These are phyloP conservation scores for Sporothrix luriei DNA, from an alignment of 2,329 filamentous ascomycete genomes.

Conservation along the genomic window DNA sequence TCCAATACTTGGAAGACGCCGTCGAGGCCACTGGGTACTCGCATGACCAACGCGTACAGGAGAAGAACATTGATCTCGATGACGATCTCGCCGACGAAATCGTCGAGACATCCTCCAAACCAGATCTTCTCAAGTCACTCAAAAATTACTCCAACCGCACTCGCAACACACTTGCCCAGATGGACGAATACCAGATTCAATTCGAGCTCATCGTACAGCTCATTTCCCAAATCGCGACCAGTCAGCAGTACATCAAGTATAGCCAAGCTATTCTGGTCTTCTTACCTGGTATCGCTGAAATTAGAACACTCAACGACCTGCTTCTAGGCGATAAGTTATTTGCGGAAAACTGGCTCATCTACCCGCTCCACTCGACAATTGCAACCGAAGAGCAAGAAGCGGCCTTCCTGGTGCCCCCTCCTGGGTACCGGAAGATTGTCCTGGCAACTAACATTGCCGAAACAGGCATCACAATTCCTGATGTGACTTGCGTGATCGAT, in stretches of 20 bases:
- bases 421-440: slow-evolving; percentile 85
- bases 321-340: slow-evolving; percentile 77
- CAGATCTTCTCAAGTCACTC: slow-evolving; percentile 66
- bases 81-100: slow-evolving; percentile 60
- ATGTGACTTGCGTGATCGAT: slow-evolving; percentile 95
- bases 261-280: slow-evolving; percentile 95
- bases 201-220: slow-evolving; percentile 83
- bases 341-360: slow-evolving; percentile 75
- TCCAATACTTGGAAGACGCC: slow-evolving; percentile 88
- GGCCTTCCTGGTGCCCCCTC: slow-evolving; percentile 83
- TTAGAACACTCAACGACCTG: slow-evolving; percentile 83
- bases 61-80: slow-evolving; percentile 64
- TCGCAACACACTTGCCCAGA: slow-evolving; percentile 69
- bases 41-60: slow-evolving; percentile 53
- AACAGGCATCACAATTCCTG: slow-evolving; percentile 96
- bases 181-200: slow-evolving; percentile 91
- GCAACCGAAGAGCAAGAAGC: slow-evolving; percentile 95
- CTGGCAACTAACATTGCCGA: slow-evolving; percentile 98
- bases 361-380: slow-evolving; percentile 90
- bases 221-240: slow-evolving; percentile 72
- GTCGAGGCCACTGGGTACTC: slow-evolving; percentile 82
- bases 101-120: slow-evolving; percentile 54
- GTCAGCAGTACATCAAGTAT: slow-evolving; percentile 66
- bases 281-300: slow-evolving; percentile 91
- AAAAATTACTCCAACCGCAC: slow-evolving; percentile 76